These are phyloP conservation scores for Dryas octopetala DNA, from an alignment of 306 rosid genomes.

Conservation along the genomic window DNA sequence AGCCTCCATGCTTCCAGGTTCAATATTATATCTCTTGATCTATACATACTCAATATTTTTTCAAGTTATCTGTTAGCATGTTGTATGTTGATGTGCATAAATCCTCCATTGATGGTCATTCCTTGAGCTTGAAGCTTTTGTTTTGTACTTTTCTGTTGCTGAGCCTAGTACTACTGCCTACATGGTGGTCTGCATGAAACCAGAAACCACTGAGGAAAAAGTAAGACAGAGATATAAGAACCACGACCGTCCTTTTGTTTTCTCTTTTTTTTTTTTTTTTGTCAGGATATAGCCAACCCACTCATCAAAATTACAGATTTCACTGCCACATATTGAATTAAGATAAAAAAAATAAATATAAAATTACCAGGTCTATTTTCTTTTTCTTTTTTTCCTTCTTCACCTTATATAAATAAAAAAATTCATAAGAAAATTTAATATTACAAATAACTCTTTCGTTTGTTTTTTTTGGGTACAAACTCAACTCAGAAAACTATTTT, in stretches of 20 bases:
- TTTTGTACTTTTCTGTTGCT: slow-evolving; percentile 28
- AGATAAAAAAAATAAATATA: slow-evolving; percentile 1
- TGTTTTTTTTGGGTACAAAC: not conserved
- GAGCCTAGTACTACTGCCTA: slow-evolving; percentile 29
- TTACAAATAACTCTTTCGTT: not conserved
- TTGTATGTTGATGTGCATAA: not conserved
- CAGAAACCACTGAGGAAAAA: slow-evolving; percentile 42
- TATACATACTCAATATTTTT: too few species aligned
- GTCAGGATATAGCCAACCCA: slow-evolving; percentile 30
- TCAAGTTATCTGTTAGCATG: not conserved
- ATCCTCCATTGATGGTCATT: slow-evolving; percentile 20
- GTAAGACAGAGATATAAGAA: slow-evolving; percentile 30
- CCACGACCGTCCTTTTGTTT: slow-evolving; percentile 47
- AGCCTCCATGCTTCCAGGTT: slow-evolving; percentile 82
- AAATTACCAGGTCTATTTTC: not conserved
- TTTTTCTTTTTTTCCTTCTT: not conserved
- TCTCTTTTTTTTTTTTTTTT: slow-evolving; percentile 49
- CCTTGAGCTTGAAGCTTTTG: slow-evolving; percentile 23
- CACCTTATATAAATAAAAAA: not conserved
- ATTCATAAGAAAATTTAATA: not conserved
- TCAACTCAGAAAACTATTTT: not conserved
- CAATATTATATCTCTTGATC: slow-evolving; percentile 12
- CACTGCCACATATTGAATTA: slow-evolving; percentile 28
- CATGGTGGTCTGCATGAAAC: slow-evolving; percentile 33
- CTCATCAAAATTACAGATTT: slow-evolving; percentile 25